A percentile compares a stretch with the other conserved stretches of the same genome.
Evolutionary conservation across 148 eudicot genomes (phyloP).

Genomic region (Tetragonia tetragonoides): DNA sequence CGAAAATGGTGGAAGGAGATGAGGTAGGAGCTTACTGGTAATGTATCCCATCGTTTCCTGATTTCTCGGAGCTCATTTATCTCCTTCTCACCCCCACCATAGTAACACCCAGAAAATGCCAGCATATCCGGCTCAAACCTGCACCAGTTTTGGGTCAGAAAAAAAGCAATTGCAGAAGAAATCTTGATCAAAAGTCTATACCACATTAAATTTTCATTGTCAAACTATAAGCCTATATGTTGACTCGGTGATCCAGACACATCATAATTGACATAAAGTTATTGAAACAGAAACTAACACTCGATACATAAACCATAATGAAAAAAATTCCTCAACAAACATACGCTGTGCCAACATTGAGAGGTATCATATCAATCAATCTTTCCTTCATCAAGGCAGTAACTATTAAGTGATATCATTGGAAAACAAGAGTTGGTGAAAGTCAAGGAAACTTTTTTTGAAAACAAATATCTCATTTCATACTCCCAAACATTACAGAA

Average conservation of each 20-base stretch:
- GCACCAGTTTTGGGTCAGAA: constrained; percentile 22
- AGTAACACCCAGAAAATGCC: constrained; percentile 98
- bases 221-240: background rate
- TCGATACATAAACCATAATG: background rate
- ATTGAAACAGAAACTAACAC: background rate
- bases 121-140: constrained; percentile 99
- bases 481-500: no score
- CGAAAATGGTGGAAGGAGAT: background rate
- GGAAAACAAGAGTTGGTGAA: no score
- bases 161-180: constrained; percentile 5
- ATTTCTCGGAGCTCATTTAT: constrained; percentile 79
- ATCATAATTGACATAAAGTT: background rate
- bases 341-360: background rate
- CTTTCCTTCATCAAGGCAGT: no score
- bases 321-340: background rate
- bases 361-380: background rate
- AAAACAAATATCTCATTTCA: no score
- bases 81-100: constrained; percentile 97
- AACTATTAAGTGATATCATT: no score
- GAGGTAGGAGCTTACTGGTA: constrained; percentile 65
- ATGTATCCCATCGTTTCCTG: constrained; percentile 89
- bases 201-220: background rate
- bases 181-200: background rate
- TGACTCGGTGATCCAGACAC: background rate
- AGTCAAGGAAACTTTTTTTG: no score